Evolutionary conservation across 2,329 filamentous ascomycete species (phyloP), one percentile per base, ranked within the genome.

Genomic region (Alternaria metachromatica): DNA sequence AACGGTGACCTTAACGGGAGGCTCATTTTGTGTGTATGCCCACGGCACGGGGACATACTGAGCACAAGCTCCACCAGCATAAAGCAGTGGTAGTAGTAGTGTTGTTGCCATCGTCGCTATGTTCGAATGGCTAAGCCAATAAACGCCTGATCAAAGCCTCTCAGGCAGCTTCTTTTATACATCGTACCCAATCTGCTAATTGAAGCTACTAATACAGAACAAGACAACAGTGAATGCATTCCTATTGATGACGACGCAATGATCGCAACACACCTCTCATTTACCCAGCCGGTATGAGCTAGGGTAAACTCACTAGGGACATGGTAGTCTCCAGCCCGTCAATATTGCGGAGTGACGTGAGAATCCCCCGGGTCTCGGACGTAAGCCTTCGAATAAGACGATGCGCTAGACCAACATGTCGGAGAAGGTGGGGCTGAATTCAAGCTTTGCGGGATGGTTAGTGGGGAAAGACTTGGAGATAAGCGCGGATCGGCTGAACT

Each of bases 21-120:
- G 44, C 25, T 63, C 56, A 7, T 56, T 46, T 12, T 60, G 45
- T 20, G 21, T 37, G n/a, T 63, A 63, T 20, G 37, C 18, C 62
- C 58, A 61, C 37, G 58, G 53, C 6, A 61, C 43, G 2, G 62
- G 62, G 11, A 57, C 43, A 48, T 57, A 55, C 30, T 61, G 62
- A 26, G 62, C 58, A 15, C 41, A 25, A 12, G n/a, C 41, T 4
- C 54, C 33, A 15, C 62, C 37, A 2, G 54, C 28, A n/a, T 28
- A 55, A 21, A 62, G 28, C 12, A 62, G 46, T 28, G 41, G 48
- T 21, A 62, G 59, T 23, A 58, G 21, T 10, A 50, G 26, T 28
- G n/a, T 55, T 18, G 23, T 23, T 8, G 41, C 37, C 37, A 28
- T 55, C 7, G 33, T 55, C 13, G 25, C 23, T 12, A 30, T 44